phyloP scores from a whole-genome alignment of 306 rosid species.

The Vigna trinervia region DNA sequence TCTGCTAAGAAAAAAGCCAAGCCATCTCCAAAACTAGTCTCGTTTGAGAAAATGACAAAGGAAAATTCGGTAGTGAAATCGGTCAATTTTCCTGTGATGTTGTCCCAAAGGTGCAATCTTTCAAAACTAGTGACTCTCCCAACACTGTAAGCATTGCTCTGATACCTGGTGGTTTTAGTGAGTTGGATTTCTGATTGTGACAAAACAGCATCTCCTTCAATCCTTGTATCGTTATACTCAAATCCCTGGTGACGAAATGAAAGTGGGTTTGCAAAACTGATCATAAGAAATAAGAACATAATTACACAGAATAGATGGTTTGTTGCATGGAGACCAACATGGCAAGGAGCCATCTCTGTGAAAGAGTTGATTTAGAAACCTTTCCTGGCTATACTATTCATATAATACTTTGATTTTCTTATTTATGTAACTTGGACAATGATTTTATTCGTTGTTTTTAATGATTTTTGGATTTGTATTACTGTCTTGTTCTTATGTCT shows the following conservation, averaged over 20 bases:
- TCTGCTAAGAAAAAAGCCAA: slow-evolving; percentile 26
- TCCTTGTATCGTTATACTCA: neutral
- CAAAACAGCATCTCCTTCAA: slow-evolving; percentile 12
- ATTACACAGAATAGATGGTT: neutral
- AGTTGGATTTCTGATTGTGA: slow-evolving; percentile 4
- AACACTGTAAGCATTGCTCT: slow-evolving; percentile 16
- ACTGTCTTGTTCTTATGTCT: neutral
- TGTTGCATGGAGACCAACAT: slow-evolving; percentile 1
- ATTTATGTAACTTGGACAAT: neutral
- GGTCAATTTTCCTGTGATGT: neutral
- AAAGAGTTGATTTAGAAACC: neutral
- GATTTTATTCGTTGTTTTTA: slow-evolving; percentile 8
- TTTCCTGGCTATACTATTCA: neutral
- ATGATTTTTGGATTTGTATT: neutral
- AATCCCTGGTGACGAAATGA: slow-evolving; percentile 9
- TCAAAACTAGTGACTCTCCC: slow-evolving; percentile 32
- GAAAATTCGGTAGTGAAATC: slow-evolving; percentile 16
- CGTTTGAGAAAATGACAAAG: slow-evolving; percentile 10
- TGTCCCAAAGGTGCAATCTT: slow-evolving; percentile 19
- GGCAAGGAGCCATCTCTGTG: neutral
- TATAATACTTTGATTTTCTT: neutral
- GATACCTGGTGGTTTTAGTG: slow-evolving; percentile 1
- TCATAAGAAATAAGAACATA: neutral
- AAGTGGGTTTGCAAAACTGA: neutral
- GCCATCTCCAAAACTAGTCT: slow-evolving; percentile 23